Evolutionary conservation across 202 grass and related monocot species (phyloP).

Genomic region (Eragrostis tef): DNA sequence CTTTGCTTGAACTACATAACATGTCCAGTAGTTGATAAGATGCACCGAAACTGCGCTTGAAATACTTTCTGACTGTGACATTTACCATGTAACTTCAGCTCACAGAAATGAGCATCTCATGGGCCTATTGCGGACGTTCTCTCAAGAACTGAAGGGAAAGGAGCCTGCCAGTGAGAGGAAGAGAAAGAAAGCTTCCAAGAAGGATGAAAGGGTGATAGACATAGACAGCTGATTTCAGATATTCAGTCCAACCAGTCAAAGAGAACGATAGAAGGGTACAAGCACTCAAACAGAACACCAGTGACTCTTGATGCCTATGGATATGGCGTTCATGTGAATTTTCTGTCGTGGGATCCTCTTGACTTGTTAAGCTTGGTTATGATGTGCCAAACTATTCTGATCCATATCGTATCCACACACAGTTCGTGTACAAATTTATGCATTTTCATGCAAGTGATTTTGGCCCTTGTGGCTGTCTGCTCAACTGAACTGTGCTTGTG

Average conservation of each 20-base stretch:
- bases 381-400: background rate
- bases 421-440: constrained; percentile 9
- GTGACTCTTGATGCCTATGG: background rate
- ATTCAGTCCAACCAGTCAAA: background rate
- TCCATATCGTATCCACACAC: background rate
- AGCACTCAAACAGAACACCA: background rate
- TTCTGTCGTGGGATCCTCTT: background rate
- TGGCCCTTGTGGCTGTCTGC: background rate
- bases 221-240: background rate
- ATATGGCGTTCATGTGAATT: background rate
- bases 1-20: background rate
- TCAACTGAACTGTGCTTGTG: background rate
- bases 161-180: constrained; percentile 66
- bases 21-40: background rate
- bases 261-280: background rate
- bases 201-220: constrained; percentile 44
- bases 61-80: background rate
- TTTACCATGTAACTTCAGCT: constrained; percentile 46
- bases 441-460: constrained; percentile 6
- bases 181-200: constrained; percentile 65
- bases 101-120: constrained; percentile 80
- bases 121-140: constrained; percentile 60
- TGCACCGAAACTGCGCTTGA: background rate
- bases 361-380: background rate
- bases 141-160: constrained; percentile 69